Conservation (phyloP, 2,329 filamentous ascomycete species). For the Trichoderma endophyticum region DNA sequence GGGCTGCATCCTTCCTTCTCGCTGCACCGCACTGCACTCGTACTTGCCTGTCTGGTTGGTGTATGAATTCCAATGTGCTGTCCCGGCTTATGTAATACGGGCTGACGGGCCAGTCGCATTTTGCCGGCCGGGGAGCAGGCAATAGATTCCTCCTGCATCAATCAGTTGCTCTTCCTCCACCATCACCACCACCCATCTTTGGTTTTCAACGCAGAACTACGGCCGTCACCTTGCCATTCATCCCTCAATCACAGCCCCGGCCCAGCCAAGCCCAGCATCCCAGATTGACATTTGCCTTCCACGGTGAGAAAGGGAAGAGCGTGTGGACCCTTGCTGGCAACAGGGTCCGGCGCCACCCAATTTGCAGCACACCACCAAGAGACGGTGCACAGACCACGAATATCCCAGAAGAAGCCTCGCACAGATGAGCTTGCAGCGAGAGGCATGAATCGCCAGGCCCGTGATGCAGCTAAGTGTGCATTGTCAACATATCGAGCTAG, state of each 20-base stretch:
- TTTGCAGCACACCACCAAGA: slow-evolving; percentile 17
- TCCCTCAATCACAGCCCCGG: not conserved
- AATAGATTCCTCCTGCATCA: not conserved
- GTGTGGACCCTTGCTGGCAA: slow-evolving; percentile 14
- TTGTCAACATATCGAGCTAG: slow-evolving; percentile 9
- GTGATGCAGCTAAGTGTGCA: slow-evolving; percentile 17
- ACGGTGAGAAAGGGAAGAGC: slow-evolving; percentile 5
- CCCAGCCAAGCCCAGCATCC: slow-evolving; percentile 2
- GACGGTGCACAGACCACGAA: slow-evolving; percentile 16
- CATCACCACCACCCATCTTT: not conserved
- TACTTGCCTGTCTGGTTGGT: not conserved
- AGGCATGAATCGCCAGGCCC: slow-evolving; percentile 20
- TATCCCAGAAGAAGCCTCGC: slow-evolving; percentile 18
- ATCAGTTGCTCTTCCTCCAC: not conserved
- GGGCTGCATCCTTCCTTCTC: not conserved
- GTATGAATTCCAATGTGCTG: not conserved
- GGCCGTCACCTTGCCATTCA: slow-evolving; percentile 8
- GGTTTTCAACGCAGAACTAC: not conserved
- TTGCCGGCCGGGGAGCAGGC: not conserved
- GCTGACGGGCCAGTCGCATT: not conserved
- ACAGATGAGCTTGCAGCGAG: slow-evolving; percentile 19
- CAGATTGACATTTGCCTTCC: slow-evolving; percentile 17
- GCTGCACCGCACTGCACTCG: not conserved
- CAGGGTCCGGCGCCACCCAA: slow-evolving; percentile 20
- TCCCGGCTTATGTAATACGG: slow-evolving; percentile 7